Conservation (phyloP, 495 filamentous ascomycete species). For the Chaetomidium leptoderma region DNA sequence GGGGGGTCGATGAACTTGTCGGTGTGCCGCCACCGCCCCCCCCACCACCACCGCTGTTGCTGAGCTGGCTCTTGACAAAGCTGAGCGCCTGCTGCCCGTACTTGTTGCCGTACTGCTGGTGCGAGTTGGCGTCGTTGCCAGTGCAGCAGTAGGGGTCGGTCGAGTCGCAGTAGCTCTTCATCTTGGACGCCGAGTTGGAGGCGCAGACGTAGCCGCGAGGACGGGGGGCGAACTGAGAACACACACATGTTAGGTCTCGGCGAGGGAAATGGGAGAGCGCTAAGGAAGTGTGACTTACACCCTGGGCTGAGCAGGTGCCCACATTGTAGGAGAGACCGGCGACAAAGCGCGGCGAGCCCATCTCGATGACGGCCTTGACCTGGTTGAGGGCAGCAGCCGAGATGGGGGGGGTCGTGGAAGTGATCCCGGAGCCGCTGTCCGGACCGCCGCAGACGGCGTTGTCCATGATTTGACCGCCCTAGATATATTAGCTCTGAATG, state of each 20-base stretch:
- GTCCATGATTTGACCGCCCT: conserved; percentile 64
- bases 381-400: conserved; percentile 40
- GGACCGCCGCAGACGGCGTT: conserved; percentile 58
- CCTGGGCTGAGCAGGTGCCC: conserved; percentile 54
- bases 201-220: conserved; percentile 54
- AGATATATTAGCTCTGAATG: not conserved
- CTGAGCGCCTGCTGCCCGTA: conserved; percentile 55
- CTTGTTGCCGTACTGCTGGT: conserved; percentile 55
- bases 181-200: conserved; percentile 40
- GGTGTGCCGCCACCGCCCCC: conserved; percentile 23
- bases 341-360: conserved; percentile 56
- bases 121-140: conserved; percentile 52
- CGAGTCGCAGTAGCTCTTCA: conserved; percentile 60
- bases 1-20: conserved; percentile 14
- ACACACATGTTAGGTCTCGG: not conserved
- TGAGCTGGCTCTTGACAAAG: conserved; percentile 50
- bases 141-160: conserved; percentile 63
- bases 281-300: conserved; percentile 44
- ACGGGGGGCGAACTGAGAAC: conserved; percentile 50
- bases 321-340: conserved; percentile 56
- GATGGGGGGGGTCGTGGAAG: conserved; percentile 34
- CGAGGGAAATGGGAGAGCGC: not conserved
- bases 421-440: conserved; percentile 31
- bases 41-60: conserved; percentile 19
- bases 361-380: conserved; percentile 56